These are phyloP conservation scores for Schizothecium vesticola DNA, from an alignment of 495 filamentous ascomycete genomes.

Conservation along the genomic window DNA sequence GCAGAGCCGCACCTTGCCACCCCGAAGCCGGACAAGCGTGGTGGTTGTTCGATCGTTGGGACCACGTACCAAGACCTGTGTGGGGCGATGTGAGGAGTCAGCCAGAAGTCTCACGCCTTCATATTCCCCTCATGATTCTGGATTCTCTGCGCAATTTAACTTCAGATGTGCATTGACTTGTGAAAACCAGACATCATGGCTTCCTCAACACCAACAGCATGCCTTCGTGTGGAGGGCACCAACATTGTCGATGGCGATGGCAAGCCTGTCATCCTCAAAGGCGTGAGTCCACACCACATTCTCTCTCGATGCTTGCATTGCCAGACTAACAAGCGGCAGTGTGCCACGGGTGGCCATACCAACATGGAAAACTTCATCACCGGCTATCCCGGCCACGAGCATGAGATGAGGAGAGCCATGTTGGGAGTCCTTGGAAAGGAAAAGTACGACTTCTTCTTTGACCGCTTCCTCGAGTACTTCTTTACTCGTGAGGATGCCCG, in stretches of 20 bases:
- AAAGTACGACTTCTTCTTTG: slow-evolving; percentile 44
- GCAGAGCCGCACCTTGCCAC: not conserved
- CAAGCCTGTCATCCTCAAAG: slow-evolving; percentile 44
- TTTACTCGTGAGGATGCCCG: slow-evolving; percentile 57
- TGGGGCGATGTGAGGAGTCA: not conserved
- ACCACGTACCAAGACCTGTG: not conserved
- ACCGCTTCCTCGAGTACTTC: slow-evolving; percentile 57
- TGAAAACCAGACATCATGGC: slow-evolving; percentile 10
- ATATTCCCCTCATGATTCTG: not conserved
- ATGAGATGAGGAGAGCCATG: slow-evolving; percentile 52
- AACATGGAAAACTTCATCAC: slow-evolving; percentile 68
- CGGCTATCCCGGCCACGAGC: slow-evolving; percentile 58
- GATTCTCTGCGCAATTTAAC: not conserved
- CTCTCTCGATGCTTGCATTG: not conserved
- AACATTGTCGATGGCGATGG: slow-evolving; percentile 45
- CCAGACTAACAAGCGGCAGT: not conserved
- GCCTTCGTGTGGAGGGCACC: slow-evolving; percentile 41
- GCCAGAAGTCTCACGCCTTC: not conserved
- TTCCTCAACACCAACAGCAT: slow-evolving; percentile 14
- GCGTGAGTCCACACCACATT: slow-evolving; percentile 19
- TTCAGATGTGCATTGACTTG: not conserved
- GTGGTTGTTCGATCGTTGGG: not conserved
- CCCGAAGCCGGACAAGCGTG: not conserved
- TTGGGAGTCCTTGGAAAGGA: slow-evolving; percentile 46
- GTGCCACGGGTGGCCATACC: slow-evolving; percentile 28